Evolutionary conservation across 2,329 filamentous ascomycete genomes (phyloP).

Genomic region (Graphium sp.): DNA sequence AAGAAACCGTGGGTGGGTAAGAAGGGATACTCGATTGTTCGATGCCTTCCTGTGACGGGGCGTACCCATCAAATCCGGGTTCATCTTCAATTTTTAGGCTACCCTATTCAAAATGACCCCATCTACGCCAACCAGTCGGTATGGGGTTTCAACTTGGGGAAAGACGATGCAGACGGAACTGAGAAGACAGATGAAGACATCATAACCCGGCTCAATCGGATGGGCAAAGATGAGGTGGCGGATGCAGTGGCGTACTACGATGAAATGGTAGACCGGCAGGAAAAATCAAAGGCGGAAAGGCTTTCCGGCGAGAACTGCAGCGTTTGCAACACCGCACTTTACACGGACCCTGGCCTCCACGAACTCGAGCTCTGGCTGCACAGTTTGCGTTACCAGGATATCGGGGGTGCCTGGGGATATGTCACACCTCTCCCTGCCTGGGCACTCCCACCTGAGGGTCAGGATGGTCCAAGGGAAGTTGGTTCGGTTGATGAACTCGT

Average conservation of each 20-base stretch:
- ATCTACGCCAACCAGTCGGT: slow-evolving; percentile 93
- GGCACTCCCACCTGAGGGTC: slow-evolving; percentile 65
- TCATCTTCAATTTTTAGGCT: slow-evolving; percentile 83
- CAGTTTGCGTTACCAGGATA: slow-evolving; percentile 76
- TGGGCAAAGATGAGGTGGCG: slow-evolving; percentile 89
- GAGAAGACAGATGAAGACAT: slow-evolving; percentile 75
- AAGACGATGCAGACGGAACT: slow-evolving; percentile 43
- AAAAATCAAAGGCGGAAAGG: slow-evolving; percentile 81
- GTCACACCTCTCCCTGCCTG: slow-evolving; percentile 69
- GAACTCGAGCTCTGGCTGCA: slow-evolving; percentile 91
- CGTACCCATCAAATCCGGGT: slow-evolving; percentile 91
- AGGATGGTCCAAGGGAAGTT: slow-evolving; percentile 54
- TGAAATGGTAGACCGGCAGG: slow-evolving; percentile 79
- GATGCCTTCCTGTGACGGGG: slow-evolving; percentile 83
- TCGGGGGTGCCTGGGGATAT: slow-evolving; percentile 72
- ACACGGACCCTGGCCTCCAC: slow-evolving; percentile 79
- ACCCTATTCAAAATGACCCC: slow-evolving; percentile 93
- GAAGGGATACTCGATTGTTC: slow-evolving; percentile 83
- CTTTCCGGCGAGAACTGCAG: slow-evolving; percentile 75
- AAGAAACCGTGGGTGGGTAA: slow-evolving; percentile 28
- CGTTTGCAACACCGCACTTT: slow-evolving; percentile 72
- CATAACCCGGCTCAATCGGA: slow-evolving; percentile 65
- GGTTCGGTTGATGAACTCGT: slow-evolving; percentile 43
- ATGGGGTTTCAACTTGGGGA: slow-evolving; percentile 69
- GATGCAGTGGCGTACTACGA: slow-evolving; percentile 88